Evolutionary conservation across 495 filamentous ascomycete species (phyloP), one percentile per base, ranked within the genome.

Genomic region (Clavariopsis aquatica): DNA sequence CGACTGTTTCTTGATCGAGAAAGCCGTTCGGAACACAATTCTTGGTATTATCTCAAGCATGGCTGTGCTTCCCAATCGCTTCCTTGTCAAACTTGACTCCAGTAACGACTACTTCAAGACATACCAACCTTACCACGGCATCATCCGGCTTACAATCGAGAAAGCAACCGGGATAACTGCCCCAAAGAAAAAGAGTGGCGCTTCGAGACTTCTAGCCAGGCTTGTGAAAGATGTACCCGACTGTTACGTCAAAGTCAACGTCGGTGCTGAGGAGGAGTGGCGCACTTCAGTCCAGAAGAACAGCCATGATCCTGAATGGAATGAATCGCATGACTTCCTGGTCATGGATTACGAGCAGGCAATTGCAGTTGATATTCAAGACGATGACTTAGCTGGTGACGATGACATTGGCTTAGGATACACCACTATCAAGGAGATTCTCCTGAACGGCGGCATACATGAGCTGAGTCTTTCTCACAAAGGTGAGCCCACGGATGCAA

Each of bases 31-130:
- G 57, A 75, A 76, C 22, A 67, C 75, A 13, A 71, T 78, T 29
- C 64, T 75, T 8, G 47, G 60, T 68, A 76, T 80, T 71, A 78
- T 80, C 46, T 56, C 71, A 22, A 46, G 61, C 60, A 77, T 79
- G 72, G 64, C 68, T 29, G 74, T 76, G n/a, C 70, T 79, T 22
- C 77, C 77, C 13, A 79, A 79, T 71, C 76, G 77, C 19, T 76
- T 75, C 70, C 67, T 78, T 29, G 71, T 78, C 65, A 78, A 77
- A 60, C 68, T 79, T 12, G 77, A 77, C 64, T 43, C 75, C 5
- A 69, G 46, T 69, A 76, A 73, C 68, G 75, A 78, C 64, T 78
- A 73, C 66, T 76, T 79, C 73, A 73, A 74, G 64, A 75, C 78
- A 10, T 78, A 76, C 68, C 74, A 76, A 45, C 72, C 72, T 60